Percentiles rank a stretch among this genome's conserved stretches.
phyloP scores from a whole-genome alignment of 345 rosid genomes.

The Streptanthus diversifolius region DNA sequence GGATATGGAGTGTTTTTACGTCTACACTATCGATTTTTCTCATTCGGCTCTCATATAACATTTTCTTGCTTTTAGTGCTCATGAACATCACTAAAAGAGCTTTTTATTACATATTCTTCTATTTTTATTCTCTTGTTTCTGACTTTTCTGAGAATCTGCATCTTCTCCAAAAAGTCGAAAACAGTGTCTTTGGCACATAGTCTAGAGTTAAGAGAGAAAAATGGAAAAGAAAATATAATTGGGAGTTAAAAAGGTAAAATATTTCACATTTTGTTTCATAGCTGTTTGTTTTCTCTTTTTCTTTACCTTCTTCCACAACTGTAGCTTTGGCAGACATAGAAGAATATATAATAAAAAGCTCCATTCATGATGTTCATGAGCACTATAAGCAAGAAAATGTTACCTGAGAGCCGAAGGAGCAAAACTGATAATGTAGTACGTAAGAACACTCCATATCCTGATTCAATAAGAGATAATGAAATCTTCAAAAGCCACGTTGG shows the following conservation, averaged over 20 bases:
- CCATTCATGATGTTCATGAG: not conserved
- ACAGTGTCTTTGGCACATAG: no score
- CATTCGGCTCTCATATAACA: constrained; percentile 56
- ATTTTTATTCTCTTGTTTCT: not conserved
- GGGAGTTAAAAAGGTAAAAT: no score
- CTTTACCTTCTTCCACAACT: no score
- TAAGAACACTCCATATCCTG: constrained; percentile 56
- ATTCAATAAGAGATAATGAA: constrained; percentile 61
- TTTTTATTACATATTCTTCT: not conserved
- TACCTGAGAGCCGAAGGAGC: constrained; percentile 67
- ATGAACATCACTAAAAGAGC: not conserved
- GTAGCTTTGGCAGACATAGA: no score
- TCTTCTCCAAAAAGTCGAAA: no score
- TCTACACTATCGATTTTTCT: constrained; percentile 67
- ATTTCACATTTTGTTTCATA: no score
- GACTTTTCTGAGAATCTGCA: no score
- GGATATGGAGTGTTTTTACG: constrained; percentile 59
- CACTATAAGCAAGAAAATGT: not conserved
- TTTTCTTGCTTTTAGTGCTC: not conserved
- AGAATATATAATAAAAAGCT: not conserved
- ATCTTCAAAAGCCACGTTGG: constrained; percentile 61
- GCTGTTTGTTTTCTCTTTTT: no score
- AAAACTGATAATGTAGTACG: constrained; percentile 66
- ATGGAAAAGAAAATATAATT: no score
- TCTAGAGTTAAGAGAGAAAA: not conserved